Conservation (phyloP, 2,329 filamentous ascomycete genomes). For the Alternaria tenuissima region DNA sequence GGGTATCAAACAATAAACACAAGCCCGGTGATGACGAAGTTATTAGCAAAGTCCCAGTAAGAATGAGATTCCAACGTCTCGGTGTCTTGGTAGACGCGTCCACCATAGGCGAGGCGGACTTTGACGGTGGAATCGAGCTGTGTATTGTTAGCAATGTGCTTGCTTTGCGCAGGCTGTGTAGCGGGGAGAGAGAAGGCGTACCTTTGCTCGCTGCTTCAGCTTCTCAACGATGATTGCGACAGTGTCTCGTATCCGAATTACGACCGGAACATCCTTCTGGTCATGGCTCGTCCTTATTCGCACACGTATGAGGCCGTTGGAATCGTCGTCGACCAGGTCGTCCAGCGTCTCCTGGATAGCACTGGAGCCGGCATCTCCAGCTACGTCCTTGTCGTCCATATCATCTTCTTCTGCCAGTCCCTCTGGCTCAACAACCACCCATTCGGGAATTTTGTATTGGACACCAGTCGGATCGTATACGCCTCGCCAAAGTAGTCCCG, state of each 20-base stretch:
- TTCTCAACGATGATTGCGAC: conserved; percentile 70
- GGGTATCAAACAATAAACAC: conserved; percentile 13
- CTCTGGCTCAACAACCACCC: conserved; percentile 56
- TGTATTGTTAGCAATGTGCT: conserved; percentile 13
- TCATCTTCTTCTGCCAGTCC: conserved; percentile 43
- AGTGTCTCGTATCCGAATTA: conserved; percentile 56
- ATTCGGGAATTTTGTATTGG: conserved; percentile 56
- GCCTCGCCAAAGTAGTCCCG: conserved; percentile 51
- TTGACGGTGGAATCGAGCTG: conserved; percentile 65
- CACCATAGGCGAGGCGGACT: conserved; percentile 80
- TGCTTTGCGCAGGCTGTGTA: background rate
- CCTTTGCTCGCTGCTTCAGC: conserved; percentile 69
- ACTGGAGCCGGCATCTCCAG: conserved; percentile 6
- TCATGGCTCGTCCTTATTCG: conserved; percentile 50
- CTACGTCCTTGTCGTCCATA: conserved; percentile 30
- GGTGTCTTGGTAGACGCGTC: conserved; percentile 77
- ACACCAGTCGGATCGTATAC: conserved; percentile 56
- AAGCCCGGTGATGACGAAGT: conserved; percentile 22
- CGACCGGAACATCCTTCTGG: conserved; percentile 49
- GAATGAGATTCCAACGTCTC: conserved; percentile 68
- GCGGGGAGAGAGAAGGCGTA: conserved; percentile 48
- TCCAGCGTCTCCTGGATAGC: conserved; percentile 37
- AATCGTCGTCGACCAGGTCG: conserved; percentile 27
- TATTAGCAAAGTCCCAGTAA: conserved; percentile 71
- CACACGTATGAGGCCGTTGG: conserved; percentile 42